Evolutionary conservation across 345 rosid species (phyloP).

Genomic region (Adansonia digitata): DNA sequence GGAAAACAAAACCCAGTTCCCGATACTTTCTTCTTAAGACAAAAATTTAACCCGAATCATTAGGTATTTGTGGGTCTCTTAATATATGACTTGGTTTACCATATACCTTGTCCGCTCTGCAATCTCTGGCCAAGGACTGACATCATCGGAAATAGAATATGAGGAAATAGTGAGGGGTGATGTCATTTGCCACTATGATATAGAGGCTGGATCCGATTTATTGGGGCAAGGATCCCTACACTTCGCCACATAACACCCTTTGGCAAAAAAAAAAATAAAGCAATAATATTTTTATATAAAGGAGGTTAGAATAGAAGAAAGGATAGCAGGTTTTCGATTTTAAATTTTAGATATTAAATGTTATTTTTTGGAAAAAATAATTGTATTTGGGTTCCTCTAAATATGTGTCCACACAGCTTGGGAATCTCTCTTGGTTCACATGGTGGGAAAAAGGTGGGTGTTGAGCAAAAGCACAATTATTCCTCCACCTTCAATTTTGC

Average conservation of each 20-base stretch:
- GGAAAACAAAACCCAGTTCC: neutral
- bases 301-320: too few relatives aligned
- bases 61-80: neutral
- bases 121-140: neutral
- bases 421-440: constrained; percentile 25
- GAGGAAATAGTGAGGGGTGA: constrained; percentile 31
- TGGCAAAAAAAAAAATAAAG: neutral
- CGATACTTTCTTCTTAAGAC: neutral
- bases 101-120: neutral
- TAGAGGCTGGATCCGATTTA: constrained; percentile 8
- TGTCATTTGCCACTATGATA: constrained; percentile 30
- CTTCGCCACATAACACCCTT: constrained; percentile 18
- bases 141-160: neutral
- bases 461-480: neutral
- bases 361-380: too few relatives aligned
- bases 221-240: constrained; percentile 11
- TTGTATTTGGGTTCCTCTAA: constrained; percentile 10
- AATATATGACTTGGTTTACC: neutral
- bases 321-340: too few relatives aligned
- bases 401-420: constrained; percentile 13
- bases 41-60: neutral
- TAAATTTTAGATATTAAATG: too few relatives aligned
- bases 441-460: constrained; percentile 8
- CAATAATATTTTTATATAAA: neutral
- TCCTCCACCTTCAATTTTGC: neutral